These are phyloP conservation scores for Clitopilus passeckerianus DNA, from an alignment of 768 basidiomycete species.

Conservation along the genomic window DNA sequence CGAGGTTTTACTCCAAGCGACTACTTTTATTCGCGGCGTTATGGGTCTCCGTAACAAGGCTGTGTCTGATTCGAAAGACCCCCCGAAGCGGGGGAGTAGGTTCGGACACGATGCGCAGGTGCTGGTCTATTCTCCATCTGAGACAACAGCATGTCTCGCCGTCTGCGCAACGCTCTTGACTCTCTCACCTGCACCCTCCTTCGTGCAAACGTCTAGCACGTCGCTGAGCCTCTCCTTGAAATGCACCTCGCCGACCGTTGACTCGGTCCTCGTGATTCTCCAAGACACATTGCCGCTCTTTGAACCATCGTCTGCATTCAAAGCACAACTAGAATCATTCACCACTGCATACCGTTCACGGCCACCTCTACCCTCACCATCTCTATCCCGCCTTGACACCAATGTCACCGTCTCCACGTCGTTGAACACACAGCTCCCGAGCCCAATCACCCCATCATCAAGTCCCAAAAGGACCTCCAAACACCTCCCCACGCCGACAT, in stretches of 20 bases:
- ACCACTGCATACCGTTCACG: not conserved
- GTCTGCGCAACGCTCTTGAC: slow-evolving; percentile 29
- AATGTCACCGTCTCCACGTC: not conserved
- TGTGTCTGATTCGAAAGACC: not conserved
- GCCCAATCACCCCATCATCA: not conserved
- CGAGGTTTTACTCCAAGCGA: slow-evolving; percentile 36
- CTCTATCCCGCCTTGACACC: not conserved
- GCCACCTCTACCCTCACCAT: not conserved
- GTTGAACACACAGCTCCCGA: not conserved
- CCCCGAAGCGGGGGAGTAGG: not conserved
- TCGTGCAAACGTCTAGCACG: not conserved
- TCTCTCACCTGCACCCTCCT: not conserved
- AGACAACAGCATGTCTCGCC: slow-evolving; percentile 48
- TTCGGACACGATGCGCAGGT: slow-evolving; percentile 33
- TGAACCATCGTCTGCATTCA: not conserved
- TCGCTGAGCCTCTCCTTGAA: not conserved
- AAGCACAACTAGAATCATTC: not conserved
- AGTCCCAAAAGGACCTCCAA: not conserved
- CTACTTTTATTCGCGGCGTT: slow-evolving; percentile 39
- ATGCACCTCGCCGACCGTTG: not conserved
- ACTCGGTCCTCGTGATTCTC: not conserved
- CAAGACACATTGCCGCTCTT: not conserved
- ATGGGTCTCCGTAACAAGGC: slow-evolving; percentile 9
- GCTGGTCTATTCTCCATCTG: slow-evolving; percentile 50
- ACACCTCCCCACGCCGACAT: not conserved